Percentiles rank a stretch among this genome's conserved stretches.
phyloP scores from a whole-genome alignment of 2,329 filamentous ascomycete species.

The Chalara sp. region DNA sequence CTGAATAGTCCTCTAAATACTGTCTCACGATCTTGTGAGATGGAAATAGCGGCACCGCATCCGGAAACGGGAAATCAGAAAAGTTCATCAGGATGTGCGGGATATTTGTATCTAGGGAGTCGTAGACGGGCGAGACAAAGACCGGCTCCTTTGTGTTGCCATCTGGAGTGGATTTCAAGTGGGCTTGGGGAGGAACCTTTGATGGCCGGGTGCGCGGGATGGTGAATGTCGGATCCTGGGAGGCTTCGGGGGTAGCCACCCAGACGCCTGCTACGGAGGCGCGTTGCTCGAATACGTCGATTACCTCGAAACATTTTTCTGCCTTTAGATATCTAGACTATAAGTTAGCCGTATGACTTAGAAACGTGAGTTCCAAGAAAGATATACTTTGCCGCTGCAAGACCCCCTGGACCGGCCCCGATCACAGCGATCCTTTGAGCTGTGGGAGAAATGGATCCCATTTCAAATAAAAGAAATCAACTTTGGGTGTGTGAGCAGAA shows the following conservation, averaged over 20 bases:
- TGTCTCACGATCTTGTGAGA: constrained; percentile 60
- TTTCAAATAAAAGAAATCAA: too few relatives aligned
- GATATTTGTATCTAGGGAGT: constrained; percentile 79
- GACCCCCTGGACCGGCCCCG: constrained; percentile 74
- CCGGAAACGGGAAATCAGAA: constrained; percentile 60
- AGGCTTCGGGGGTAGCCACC: constrained; percentile 52
- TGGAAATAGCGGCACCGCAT: constrained; percentile 66
- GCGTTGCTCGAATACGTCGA: constrained; percentile 80
- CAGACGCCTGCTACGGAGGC: constrained; percentile 73
- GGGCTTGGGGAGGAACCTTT: constrained; percentile 55
- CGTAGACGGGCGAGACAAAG: constrained; percentile 85
- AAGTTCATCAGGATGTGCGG: constrained; percentile 76
- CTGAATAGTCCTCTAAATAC: constrained; percentile 64
- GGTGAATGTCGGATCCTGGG: constrained; percentile 31
- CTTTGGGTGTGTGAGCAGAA: too few relatives aligned
- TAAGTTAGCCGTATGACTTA: neutral
- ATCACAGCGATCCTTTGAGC: constrained; percentile 62
- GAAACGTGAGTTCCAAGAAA: neutral
- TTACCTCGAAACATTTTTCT: constrained; percentile 60
- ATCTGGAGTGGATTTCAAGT: constrained; percentile 34
- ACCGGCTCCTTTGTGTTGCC: constrained; percentile 32
- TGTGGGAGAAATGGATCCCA: too few relatives aligned
- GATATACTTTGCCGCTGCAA: constrained; percentile 72
- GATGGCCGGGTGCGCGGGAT: constrained; percentile 66
- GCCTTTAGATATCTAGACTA: constrained; percentile 45